These are phyloP conservation scores for Gigaspora rosea DNA, from an alignment of 192 early-diverging fungal genomes.

Conservation along the genomic window DNA sequence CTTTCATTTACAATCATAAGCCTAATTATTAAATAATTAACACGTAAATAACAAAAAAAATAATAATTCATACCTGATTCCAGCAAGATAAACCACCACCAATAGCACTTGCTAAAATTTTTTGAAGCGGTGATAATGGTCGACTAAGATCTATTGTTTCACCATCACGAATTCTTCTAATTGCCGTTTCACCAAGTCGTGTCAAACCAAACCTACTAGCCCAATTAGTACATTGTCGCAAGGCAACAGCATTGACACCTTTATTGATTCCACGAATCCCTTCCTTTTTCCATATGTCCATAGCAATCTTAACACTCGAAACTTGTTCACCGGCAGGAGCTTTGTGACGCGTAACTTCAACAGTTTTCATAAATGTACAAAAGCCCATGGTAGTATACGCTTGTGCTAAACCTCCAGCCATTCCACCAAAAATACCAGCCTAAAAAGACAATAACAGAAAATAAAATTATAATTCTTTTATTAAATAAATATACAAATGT, in stretches of 20 bases:
- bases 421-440: constrained; percentile 91
- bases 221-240: constrained; percentile 99
- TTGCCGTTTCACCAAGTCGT: constrained; percentile 70
- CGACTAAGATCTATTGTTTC: constrained; percentile 39
- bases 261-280: constrained; percentile 97
- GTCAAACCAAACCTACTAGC: constrained; percentile 92
- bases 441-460: constrained; percentile 38
- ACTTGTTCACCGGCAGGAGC: constrained; percentile 51
- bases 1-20: constrained; percentile 34
- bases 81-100: constrained; percentile 94
- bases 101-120: constrained; percentile 76
- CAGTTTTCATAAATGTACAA: constrained; percentile 99
- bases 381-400: constrained; percentile 99
- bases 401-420: constrained; percentile 93
- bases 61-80: constrained; percentile 62
- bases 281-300: constrained; percentile 88
- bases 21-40: neutral
- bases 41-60: neutral
- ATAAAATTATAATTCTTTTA: neutral
- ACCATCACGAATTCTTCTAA: constrained; percentile 59
- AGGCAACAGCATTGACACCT: constrained; percentile 97
- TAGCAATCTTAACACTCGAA: constrained; percentile 83
- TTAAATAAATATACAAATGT: neutral
- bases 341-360: constrained; percentile 98
- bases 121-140: constrained; percentile 55